A percentile compares a stretch with the other conserved stretches of the same genome.
Conservation (phyloP, 805 yeast genomes). For the Ogataea glucozyma region DNA sequence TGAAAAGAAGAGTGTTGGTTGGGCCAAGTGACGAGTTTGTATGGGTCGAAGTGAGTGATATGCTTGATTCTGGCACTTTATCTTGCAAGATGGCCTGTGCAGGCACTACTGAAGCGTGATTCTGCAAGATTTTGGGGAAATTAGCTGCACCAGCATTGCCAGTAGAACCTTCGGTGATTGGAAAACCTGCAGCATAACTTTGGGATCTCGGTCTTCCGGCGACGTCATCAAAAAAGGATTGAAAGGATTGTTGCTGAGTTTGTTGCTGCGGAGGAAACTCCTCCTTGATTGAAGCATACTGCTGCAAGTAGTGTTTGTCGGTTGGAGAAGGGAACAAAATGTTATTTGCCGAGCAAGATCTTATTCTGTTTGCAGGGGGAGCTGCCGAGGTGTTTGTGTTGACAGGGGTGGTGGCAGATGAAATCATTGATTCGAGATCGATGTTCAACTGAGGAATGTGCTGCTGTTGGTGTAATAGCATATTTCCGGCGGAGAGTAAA, state of each 20-base stretch:
- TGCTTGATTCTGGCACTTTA: conserved; percentile 57
- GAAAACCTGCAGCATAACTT: conserved; percentile 33
- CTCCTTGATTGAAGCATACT: conserved; percentile 29
- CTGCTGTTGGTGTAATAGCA: conserved; percentile 15
- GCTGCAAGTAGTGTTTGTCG: conserved; percentile 30
- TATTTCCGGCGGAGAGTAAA: conserved; percentile 16
- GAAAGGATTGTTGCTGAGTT: conserved; percentile 14
- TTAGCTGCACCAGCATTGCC: conserved; percentile 4
- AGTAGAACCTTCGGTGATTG: too few species aligned
- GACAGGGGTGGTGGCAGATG: conserved; percentile 27
- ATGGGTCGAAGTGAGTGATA: conserved; percentile 68
- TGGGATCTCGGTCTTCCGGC: conserved; percentile 43
- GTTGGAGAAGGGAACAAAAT: conserved; percentile 29
- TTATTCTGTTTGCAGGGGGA: conserved; percentile 36
- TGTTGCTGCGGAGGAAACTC: conserved; percentile 12
- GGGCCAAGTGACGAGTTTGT: conserved; percentile 74
- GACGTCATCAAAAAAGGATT: conserved; percentile 13
- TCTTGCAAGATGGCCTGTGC: conserved; percentile 45
- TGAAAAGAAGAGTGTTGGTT: conserved; percentile 72
- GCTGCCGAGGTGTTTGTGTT: conserved; percentile 18
- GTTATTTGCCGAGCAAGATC: conserved; percentile 53
- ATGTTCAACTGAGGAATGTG: conserved; percentile 30
- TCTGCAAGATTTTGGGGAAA: conserved; percentile 7
- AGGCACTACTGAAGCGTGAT: neutral
- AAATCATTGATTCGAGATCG: conserved; percentile 25